Evolutionary conservation across 495 filamentous ascomycete genomes (phyloP).

Genomic region (Neurospora sublineolata): DNA sequence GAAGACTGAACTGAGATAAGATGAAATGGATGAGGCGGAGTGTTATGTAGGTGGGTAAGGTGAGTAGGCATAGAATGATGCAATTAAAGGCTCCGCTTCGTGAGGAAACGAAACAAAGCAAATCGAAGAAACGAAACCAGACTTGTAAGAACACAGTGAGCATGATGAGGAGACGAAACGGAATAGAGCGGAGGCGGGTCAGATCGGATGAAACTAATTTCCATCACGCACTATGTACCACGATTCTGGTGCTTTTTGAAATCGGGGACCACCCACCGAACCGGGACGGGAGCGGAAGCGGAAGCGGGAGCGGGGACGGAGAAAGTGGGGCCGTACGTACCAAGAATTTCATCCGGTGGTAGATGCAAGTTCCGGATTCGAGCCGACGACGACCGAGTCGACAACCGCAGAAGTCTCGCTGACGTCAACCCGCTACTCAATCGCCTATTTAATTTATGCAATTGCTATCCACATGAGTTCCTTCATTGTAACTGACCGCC

Average conservation of each 20-base stretch:
- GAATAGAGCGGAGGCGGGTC: neutral
- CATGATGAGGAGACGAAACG: neutral
- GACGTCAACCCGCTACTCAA: no score
- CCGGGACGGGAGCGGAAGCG: neutral
- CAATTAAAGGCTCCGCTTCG: no score
- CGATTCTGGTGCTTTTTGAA: no score
- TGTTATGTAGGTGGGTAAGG: no score
- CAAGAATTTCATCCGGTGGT: neutral
- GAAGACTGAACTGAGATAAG: no score
- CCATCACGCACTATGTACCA: no score
- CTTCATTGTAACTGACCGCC: no score
- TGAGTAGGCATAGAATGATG: no score
- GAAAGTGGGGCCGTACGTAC: neutral
- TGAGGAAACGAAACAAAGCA: neutral
- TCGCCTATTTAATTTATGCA: no score
- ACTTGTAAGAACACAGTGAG: neutral
- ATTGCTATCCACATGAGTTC: neutral
- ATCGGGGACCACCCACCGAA: neutral
- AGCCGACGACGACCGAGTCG: neutral
- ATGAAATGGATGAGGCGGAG: no score
- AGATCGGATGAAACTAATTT: neutral
- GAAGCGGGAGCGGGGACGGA: neutral
- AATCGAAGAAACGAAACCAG: neutral
- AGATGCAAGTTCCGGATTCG: neutral
- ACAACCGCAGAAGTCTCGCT: neutral